phyloP scores from a whole-genome alignment of 768 basidiomycete species.

The Nidularia pulvinata region DNA sequence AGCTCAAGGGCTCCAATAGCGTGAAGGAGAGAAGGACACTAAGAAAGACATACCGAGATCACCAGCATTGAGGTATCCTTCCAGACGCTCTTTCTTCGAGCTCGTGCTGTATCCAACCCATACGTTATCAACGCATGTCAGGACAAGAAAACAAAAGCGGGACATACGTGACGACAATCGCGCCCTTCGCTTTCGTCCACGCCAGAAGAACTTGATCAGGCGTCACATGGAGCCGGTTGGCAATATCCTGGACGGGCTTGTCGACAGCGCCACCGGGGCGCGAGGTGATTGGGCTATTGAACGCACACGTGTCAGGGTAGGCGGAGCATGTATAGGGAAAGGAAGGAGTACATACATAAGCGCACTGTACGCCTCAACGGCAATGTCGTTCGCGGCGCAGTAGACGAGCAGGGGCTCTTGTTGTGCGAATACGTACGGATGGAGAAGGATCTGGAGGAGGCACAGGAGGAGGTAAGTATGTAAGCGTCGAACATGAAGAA shows the following conservation, averaged over 20 bases:
- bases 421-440: slow-evolving; percentile 60
- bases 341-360: slow-evolving; percentile 40
- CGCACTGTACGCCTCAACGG: slow-evolving; percentile 70
- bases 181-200: slow-evolving; percentile 72
- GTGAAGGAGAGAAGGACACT: too few relatives aligned
- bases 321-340: not conserved
- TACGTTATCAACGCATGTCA: not conserved
- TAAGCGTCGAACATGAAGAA: not conserved
- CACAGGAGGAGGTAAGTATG: not conserved
- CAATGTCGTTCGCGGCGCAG: slow-evolving; percentile 49
- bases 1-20: too few relatives aligned
- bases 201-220: slow-evolving; percentile 72
- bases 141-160: not conserved
- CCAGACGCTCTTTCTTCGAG: slow-evolving; percentile 61
- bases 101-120: slow-evolving; percentile 42
- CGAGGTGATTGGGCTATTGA: slow-evolving; percentile 54
- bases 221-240: slow-evolving; percentile 45
- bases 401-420: slow-evolving; percentile 57
- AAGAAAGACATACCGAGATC: slow-evolving; percentile 34
- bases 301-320: not conserved
- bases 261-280: slow-evolving; percentile 66
- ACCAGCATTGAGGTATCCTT: slow-evolving; percentile 68
- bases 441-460: slow-evolving; percentile 51
- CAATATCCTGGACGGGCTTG: slow-evolving; percentile 52
- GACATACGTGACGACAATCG: slow-evolving; percentile 59